Conservation (phyloP, 2,329 filamentous ascomycete genomes). For the Teratosphaeria pseudoeucalypti region DNA sequence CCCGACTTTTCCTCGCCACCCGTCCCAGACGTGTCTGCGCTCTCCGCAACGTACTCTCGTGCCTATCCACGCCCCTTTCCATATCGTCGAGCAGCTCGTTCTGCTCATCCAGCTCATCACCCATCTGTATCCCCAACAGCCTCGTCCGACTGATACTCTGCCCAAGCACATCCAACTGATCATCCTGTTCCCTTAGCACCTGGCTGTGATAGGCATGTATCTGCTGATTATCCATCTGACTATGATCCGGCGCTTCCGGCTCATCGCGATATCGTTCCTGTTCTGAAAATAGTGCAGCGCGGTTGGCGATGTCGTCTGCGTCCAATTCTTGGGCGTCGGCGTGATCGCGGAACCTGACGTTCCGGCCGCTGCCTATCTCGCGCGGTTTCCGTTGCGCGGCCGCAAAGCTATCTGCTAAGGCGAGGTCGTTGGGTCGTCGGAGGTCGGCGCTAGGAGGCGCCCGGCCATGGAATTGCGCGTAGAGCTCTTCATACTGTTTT, state of each 20-base stretch:
- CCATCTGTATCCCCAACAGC: constrained; percentile 89
- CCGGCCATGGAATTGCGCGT: constrained; percentile 66
- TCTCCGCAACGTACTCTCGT: constrained; percentile 63
- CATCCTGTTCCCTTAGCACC: constrained; percentile 80
- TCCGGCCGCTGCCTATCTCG: constrained; percentile 9
- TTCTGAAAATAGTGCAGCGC: constrained; percentile 46
- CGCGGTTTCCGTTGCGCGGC: constrained; percentile 46
- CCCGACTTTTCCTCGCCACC: constrained; percentile 63
- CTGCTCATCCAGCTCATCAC: constrained; percentile 87
- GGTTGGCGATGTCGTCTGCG: constrained; percentile 39
- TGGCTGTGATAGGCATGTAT: constrained; percentile 75
- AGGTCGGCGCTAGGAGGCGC: constrained; percentile 42
- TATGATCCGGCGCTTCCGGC: constrained; percentile 45
- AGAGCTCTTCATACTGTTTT: constrained; percentile 65
- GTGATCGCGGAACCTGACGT: constrained; percentile 73
- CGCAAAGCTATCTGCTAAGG: constrained; percentile 53
- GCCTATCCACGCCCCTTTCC: constrained; percentile 71
- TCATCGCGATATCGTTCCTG: constrained; percentile 55
- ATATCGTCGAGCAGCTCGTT: constrained; percentile 82
- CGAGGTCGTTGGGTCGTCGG: constrained; percentile 53
- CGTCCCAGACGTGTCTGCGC: constrained; percentile 62
- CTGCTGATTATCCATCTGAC: constrained; percentile 64
- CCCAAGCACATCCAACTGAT: constrained; percentile 82
- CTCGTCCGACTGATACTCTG: constrained; percentile 78
- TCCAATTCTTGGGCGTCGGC: constrained; percentile 20